Percentiles rank a stretch among this genome's conserved stretches.
Evolutionary conservation across 345 rosid species (phyloP).

Genomic region (Psidium guajava): DNA sequence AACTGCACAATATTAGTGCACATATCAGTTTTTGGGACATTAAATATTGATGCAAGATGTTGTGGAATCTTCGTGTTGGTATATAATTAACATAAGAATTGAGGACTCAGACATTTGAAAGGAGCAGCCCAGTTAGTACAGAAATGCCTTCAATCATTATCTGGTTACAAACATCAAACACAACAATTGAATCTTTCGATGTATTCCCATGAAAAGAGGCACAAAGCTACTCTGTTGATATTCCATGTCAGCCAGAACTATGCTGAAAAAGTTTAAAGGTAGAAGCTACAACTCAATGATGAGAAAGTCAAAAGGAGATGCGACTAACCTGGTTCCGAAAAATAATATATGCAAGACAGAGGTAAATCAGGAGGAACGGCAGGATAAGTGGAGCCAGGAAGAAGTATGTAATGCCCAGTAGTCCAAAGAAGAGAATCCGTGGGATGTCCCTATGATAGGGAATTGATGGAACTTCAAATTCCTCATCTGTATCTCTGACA

Average conservation of each 20-base stretch:
- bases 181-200: background rate
- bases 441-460: slow-evolving; percentile 80
- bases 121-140: background rate
- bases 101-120: background rate
- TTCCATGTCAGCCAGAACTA: background rate
- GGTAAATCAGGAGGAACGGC: slow-evolving; percentile 81
- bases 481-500: slow-evolving; percentile 32
- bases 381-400: slow-evolving; percentile 87
- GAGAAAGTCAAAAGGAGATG: background rate
- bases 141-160: background rate
- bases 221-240: background rate
- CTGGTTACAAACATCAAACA: background rate
- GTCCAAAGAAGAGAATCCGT: slow-evolving; percentile 75
- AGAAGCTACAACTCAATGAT: background rate
- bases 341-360: slow-evolving; percentile 73
- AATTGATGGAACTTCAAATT: slow-evolving; percentile 61
- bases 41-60: background rate
- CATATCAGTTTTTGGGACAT: background rate
- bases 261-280: background rate
- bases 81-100: background rate
- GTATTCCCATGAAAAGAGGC: background rate
- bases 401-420: slow-evolving; percentile 86
- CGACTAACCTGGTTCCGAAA: slow-evolving; percentile 72
- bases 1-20: slow-evolving; percentile 43
- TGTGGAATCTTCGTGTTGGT: background rate